Conservation (phyloP, 1,284 basidiomycete genomes). For the Mycosarcoma mackinlayi region DNA sequence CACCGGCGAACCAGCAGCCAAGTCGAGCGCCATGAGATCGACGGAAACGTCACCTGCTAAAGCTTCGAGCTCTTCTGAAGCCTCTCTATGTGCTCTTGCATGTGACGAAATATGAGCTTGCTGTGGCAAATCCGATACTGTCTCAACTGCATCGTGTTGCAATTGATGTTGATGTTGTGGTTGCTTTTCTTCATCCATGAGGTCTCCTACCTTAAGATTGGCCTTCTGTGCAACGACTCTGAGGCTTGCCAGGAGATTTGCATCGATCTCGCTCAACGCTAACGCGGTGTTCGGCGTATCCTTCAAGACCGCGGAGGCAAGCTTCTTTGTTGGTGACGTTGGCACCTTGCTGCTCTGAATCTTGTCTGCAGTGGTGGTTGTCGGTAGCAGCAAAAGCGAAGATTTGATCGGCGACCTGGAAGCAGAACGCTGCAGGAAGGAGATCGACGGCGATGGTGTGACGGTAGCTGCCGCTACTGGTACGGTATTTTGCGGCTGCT, state of each 20-base stretch:
- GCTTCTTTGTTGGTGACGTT: not conserved
- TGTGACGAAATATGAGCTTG: not conserved
- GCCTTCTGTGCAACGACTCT: slow-evolving; percentile 43
- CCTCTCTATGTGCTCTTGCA: slow-evolving; percentile 10
- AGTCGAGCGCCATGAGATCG: slow-evolving; percentile 40
- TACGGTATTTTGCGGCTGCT: not conserved
- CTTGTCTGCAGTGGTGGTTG: not conserved
- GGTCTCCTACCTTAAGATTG: slow-evolving; percentile 30
- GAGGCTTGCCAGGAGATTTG: slow-evolving; percentile 31
- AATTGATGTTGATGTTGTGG: not conserved
- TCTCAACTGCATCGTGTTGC: not conserved
- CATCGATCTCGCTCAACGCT: slow-evolving; percentile 37
- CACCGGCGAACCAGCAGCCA: slow-evolving; percentile 20
- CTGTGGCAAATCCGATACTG: not conserved
- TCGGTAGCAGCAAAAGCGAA: slow-evolving; percentile 31
- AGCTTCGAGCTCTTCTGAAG: slow-evolving; percentile 33
- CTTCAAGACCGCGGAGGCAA: not conserved
- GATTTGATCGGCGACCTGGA: slow-evolving; percentile 41
- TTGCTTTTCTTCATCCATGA: slow-evolving; percentile 17
- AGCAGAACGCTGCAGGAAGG: slow-evolving; percentile 7
- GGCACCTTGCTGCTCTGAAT: not conserved
- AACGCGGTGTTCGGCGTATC: not conserved
- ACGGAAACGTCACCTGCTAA: slow-evolving; percentile 26
- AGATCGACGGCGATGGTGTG: not conserved
- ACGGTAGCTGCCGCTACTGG: not conserved